A percentile compares a stretch with the other conserved stretches of the same genome.
phyloP scores from a whole-genome alignment of 352 stramenopile species.

The Pythium sukuiense region DNA sequence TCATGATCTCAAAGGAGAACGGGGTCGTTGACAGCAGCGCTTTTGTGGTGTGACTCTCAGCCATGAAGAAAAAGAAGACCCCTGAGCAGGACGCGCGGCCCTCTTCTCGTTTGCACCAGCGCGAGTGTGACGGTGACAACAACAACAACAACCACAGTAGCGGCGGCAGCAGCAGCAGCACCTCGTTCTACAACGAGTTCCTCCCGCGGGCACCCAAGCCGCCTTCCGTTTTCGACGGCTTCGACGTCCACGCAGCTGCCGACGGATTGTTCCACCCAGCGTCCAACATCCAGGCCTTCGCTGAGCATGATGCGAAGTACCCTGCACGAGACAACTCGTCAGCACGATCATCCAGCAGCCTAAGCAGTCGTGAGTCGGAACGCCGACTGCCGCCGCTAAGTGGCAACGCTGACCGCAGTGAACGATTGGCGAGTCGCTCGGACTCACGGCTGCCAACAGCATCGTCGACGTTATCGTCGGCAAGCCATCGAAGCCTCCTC shows the following conservation, averaged over 20 bases:
- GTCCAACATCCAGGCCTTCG: conserved; percentile 73
- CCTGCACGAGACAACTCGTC: conserved; percentile 8
- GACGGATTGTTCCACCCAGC: conserved; percentile 79
- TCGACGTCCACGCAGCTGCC: conserved; percentile 58
- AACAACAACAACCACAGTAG: conserved; percentile 14
- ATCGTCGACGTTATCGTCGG: conserved; percentile 16
- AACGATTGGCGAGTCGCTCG: conserved; percentile 31
- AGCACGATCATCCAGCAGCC: background rate
- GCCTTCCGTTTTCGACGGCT: conserved; percentile 52
- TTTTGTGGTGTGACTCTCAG: conserved; percentile 1
- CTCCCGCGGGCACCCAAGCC: conserved; percentile 23
- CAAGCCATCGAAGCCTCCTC: conserved; percentile 16
- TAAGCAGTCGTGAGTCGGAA: background rate
- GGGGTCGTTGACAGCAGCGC: background rate
- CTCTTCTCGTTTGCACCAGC: conserved; percentile 29
- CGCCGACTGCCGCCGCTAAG: conserved; percentile 21
- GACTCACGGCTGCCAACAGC: conserved; percentile 29
- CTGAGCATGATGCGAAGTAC: conserved; percentile 78
- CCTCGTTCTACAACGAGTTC: conserved; percentile 35
- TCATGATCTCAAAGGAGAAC: background rate
- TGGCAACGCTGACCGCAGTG: conserved; percentile 29
- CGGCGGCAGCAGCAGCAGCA: conserved; percentile 2
- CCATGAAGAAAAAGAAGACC: conserved; percentile 27
- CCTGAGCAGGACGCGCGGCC: conserved; percentile 11
- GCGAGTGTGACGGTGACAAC: conserved; percentile 20